Evolutionary conservation across 2,329 filamentous ascomycete species (phyloP).

Genomic region (Trichoderma aggressivum): DNA sequence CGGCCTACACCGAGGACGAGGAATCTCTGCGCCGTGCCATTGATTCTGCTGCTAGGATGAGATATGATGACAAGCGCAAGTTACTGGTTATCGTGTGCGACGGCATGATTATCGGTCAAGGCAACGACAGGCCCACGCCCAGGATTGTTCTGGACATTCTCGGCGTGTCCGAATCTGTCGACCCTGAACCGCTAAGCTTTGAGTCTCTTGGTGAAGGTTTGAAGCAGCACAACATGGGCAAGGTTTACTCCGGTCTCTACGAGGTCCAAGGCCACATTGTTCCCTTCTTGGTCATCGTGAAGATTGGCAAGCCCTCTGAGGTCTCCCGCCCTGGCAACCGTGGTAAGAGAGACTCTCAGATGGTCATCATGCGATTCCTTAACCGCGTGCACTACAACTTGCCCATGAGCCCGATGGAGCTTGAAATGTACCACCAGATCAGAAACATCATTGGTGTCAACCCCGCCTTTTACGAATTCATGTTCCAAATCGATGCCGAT

Average conservation of each 20-base stretch:
- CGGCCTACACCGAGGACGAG: constrained; percentile 97
- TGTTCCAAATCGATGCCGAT: constrained; percentile 95
- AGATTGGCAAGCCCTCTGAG: constrained; percentile 96
- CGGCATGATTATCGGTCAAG: constrained; percentile 99
- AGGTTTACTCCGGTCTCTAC: constrained; percentile 95
- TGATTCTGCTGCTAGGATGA: constrained; percentile 91
- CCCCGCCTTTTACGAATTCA: constrained; percentile 95
- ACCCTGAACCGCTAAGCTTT: constrained; percentile 94
- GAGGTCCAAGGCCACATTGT: constrained; percentile 98
- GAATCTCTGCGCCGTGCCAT: constrained; percentile 95
- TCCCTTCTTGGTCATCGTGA: constrained; percentile 93
- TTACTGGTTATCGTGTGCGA: constrained; percentile 89
- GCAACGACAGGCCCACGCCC: constrained; percentile 92
- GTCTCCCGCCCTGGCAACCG: constrained; percentile 93
- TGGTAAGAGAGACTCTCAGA: constrained; percentile 98
- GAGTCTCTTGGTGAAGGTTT: constrained; percentile 92
- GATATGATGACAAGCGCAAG: constrained; percentile 98
- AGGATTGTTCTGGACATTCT: constrained; percentile 96
- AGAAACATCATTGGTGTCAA: constrained; percentile 98
- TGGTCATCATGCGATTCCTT: constrained; percentile 97
- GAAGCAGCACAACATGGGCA: constrained; percentile 99
- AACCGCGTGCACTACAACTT: constrained; percentile 98
- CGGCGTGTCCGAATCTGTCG: constrained; percentile 87
- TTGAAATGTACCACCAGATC: constrained; percentile 98
- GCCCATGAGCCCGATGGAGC: constrained; percentile 90